Evolutionary conservation across 345 rosid genomes (phyloP).

Genomic region (Litchi chinensis): DNA sequence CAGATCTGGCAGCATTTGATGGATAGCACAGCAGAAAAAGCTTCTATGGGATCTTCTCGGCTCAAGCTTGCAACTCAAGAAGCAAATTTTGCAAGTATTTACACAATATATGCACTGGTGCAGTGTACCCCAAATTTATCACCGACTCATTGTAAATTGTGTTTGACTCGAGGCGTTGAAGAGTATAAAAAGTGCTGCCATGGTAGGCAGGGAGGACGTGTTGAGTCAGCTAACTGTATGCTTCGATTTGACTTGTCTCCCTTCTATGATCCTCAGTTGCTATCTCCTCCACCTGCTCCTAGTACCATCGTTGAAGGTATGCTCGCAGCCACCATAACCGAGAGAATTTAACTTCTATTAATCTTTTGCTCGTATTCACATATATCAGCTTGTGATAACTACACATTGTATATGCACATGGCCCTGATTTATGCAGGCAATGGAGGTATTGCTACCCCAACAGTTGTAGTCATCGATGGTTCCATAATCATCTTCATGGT

Average conservation of each 20-base stretch:
- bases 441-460: neutral
- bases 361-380: too few species aligned
- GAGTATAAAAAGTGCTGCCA: neutral
- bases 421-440: conserved; percentile 10
- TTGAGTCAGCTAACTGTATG: neutral
- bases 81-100: neutral
- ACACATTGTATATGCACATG: too few species aligned
- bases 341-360: too few species aligned
- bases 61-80: conserved; percentile 27
- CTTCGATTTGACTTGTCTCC: neutral
- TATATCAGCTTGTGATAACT: neutral
- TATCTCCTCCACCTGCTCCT: neutral
- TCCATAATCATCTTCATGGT: conserved; percentile 20
- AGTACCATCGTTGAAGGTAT: neutral
- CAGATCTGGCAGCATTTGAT: conserved; percentile 16
- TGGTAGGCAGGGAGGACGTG: neutral
- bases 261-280: neutral
- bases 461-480: conserved; percentile 28
- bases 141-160: neutral
- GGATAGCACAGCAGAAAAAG: neutral
- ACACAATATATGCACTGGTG: conserved; percentile 16
- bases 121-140: conserved; percentile 36
- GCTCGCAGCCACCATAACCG: too few species aligned
- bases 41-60: conserved; percentile 19
- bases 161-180: neutral